phyloP scores from a whole-genome alignment of 2,329 filamentous ascomycete genomes.

The Stemphylium beticola region DNA sequence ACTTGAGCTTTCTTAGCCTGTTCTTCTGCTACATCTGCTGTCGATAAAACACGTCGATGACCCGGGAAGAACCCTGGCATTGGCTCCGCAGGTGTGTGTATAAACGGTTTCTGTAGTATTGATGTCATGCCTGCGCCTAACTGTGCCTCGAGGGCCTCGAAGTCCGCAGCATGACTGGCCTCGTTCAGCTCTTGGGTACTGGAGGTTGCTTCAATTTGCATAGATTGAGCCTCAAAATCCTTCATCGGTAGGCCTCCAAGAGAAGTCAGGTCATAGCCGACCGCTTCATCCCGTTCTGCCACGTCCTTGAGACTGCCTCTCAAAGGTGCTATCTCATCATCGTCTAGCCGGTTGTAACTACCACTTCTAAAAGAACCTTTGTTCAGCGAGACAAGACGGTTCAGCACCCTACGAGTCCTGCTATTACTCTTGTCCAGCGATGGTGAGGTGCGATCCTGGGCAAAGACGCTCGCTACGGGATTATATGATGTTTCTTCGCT shows the following conservation, averaged over 20 bases:
- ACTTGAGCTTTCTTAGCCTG: constrained; percentile 48
- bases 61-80: constrained; percentile 18
- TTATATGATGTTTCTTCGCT: constrained; percentile 40
- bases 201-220: constrained; percentile 21
- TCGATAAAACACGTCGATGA: constrained; percentile 32
- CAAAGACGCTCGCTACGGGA: constrained; percentile 28
- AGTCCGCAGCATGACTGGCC: constrained; percentile 45
- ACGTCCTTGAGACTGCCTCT: constrained; percentile 27
- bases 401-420: constrained; percentile 41
- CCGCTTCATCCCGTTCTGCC: constrained; percentile 39
- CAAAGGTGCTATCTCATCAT: constrained; percentile 34
- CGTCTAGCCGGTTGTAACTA: constrained; percentile 41
- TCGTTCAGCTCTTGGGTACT: constrained; percentile 32
- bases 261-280: constrained; percentile 39
- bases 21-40: constrained; percentile 19
- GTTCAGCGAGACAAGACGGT: constrained; percentile 39
- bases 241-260: constrained; percentile 39
- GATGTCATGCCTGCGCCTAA: constrained; percentile 48
- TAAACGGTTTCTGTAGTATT: constrained; percentile 45
- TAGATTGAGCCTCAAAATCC: constrained; percentile 22
- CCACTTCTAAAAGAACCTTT: constrained; percentile 22
- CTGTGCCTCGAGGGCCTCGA: constrained; percentile 41
- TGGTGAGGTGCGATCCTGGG: constrained; percentile 20
- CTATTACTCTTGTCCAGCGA: constrained; percentile 25
- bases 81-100: constrained; percentile 20